Base-by-base conservation (phyloP, 1,284 basidiomycete genomes). In the Rhodotorula sp. region DNA sequence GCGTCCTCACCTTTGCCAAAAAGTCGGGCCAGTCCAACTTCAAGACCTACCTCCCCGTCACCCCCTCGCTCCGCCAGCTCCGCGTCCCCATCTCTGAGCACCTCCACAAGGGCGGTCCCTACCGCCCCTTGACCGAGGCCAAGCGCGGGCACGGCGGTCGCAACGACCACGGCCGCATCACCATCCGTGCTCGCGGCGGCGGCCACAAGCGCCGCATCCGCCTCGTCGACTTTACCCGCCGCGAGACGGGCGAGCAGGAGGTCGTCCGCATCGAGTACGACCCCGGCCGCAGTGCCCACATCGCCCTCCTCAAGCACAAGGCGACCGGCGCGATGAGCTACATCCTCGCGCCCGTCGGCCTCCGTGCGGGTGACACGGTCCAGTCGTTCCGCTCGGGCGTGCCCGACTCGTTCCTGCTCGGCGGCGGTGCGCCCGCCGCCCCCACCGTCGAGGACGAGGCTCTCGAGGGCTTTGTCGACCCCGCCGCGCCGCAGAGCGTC, bases 261-360 rank as follows among this genome's bases (percentile, higher is more conserved):
- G 94, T 98, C 56, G 86, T 96, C 25, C 88, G 95, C 56, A 91
- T 99, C 78, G 96, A 99, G 83, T 99, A 97, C 81, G 96, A 99
- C 84, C 96, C 96, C 0, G 91, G 92, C 44, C 87, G 96, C 62
- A 91, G 90, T 56, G 93, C 92, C 7, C 97, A 99, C 82, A 95
- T 99, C 79, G 96, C 96, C 1, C 86, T 99, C 65, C 80, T 98
- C 76, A 85, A 86, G 80, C 85, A 88, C 68, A 54, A 64, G 34
- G 58, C 61, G 39, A 71, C 78, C 9, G 74, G 70, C 53, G 76
- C 78, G 22, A 63, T 82, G 84, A 91, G 88, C 79, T 98, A 99
- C 81, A 95, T 98, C 78, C 84, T 98, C 61, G 94, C 96, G 1
- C 90, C 92, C 1, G 92, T 97, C 73, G 93, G 92, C 9, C 83